Evolutionary conservation across 352 stramenopile genomes (phyloP).

Genomic region (Pythium chondricola): DNA sequence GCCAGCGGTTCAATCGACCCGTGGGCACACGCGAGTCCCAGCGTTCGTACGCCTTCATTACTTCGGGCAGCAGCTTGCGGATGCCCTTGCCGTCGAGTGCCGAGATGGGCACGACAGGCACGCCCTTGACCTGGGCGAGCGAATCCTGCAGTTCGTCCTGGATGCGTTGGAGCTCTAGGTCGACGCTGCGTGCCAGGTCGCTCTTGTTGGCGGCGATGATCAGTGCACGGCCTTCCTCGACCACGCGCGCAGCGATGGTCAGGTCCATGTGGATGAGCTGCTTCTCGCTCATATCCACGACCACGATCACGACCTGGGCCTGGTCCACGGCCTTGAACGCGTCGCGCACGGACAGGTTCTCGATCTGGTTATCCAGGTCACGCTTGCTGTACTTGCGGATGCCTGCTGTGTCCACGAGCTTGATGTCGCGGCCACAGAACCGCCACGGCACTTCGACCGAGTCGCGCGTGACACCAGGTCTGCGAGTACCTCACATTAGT

Average conservation of each 20-base stretch:
- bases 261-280: conserved; percentile 85
- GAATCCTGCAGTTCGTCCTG: conserved; percentile 65
- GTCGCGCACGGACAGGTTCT: conserved; percentile 80
- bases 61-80: conserved; percentile 71
- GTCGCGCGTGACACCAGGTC: conserved; percentile 75
- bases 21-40: conserved; percentile 79
- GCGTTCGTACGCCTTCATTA: conserved; percentile 78
- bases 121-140: conserved; percentile 66
- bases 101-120: conserved; percentile 75
- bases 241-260: conserved; percentile 74
- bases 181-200: conserved; percentile 44
- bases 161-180: conserved; percentile 60
- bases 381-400: conserved; percentile 84
- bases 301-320: conserved; percentile 73
- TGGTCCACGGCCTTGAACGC: conserved; percentile 75
- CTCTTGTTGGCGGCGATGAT: conserved; percentile 80
- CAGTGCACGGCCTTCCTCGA: conserved; percentile 70
- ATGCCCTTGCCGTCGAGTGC: conserved; percentile 69
- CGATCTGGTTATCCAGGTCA: conserved; percentile 77
- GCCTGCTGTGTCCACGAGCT: conserved; percentile 76
- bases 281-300: conserved; percentile 76
- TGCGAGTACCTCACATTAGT: no score
- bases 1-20: conserved; percentile 72
- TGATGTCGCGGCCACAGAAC: conserved; percentile 66
- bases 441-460: conserved; percentile 76